phyloP scores from a whole-genome alignment of 805 yeast genomes.

The Wickerhamomyces canadensis region DNA sequence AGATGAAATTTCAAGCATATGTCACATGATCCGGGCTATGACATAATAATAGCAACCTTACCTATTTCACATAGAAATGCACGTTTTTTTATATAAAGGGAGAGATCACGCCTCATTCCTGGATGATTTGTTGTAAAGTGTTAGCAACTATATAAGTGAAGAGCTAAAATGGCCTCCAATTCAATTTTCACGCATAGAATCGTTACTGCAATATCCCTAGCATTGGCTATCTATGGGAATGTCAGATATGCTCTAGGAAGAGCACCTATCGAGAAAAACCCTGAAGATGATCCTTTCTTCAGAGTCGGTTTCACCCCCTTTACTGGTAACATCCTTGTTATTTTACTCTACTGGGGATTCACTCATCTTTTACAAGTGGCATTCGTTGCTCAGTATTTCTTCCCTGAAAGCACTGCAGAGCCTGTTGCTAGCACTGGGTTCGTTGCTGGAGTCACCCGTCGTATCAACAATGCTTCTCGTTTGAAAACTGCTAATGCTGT shows the following conservation, averaged over 20 bases:
- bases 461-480: slow-evolving; percentile 8
- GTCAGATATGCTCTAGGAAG: slow-evolving; percentile 54
- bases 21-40: too few relatives aligned
- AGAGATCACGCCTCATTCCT: too few relatives aligned
- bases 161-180: neutral
- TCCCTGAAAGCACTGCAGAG: slow-evolving; percentile 23
- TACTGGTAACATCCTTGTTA: slow-evolving; percentile 46
- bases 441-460: slow-evolving; percentile 13
- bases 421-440: neutral
- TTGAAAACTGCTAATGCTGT: slow-evolving; percentile 29
- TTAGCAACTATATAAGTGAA: too few relatives aligned
- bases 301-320: slow-evolving; percentile 65
- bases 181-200: slow-evolving; percentile 30
- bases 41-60: too few relatives aligned
- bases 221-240: slow-evolving; percentile 50
- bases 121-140: too few relatives aligned
- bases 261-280: slow-evolving; percentile 36
- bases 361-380: slow-evolving; percentile 46
- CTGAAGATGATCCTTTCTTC: slow-evolving; percentile 37
- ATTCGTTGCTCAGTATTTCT: slow-evolving; percentile 42
- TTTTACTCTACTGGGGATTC: slow-evolving; percentile 53
- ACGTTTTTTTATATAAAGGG: too few relatives aligned
- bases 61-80: too few relatives aligned
- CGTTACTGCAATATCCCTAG: slow-evolving; percentile 47
- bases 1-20: too few relatives aligned